Base-by-base conservation (phyloP, 2,329 filamentous ascomycete genomes). In the Trichoderma polysporum region DNA sequence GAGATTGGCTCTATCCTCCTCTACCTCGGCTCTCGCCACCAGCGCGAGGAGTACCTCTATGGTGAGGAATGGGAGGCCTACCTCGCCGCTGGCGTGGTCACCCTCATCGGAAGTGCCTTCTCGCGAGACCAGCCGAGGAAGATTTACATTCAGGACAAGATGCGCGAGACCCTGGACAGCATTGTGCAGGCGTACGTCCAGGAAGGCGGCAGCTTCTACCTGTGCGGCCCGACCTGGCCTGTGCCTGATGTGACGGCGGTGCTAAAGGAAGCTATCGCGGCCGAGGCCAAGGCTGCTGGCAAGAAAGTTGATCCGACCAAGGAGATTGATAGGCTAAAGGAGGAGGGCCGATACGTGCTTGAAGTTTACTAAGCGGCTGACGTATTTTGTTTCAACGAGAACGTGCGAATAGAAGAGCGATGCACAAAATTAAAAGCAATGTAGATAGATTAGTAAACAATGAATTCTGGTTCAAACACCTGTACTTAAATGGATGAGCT, bases 61-160 rank as follows among this genome's bases (percentile, higher is more conserved):
- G 95, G 95, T 69, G 95, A 99, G 80, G 95, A 99, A 80, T 99
- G 95, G 95, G 95, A 99, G 80, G 95, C 95, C 0, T 99, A 99
- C 81, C 88, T 95, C 76, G 94, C 94, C 68, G 93, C 95, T 0
- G 95, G 95, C 60, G 92, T 99, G 73, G 94, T 99, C 77, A 99
- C 95, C 0, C 86, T 97, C 49, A 88, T 99, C 59, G 95, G 95
- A 61, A 89, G 92, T 60, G 95, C 95, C 50, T 99, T 99, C 85
- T 97, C 92, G 68, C 91, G 95, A 77, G 95, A 99, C 77, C 95
- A 99, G 85, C 91, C 92, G 17, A 86, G 97, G 83, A 99, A 99
- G 89, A 97, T 99, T 71, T 99, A 99, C 81, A 99, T 99, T 76
- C 95, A 99, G 84, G 95, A 99, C 78, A 88, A 94, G 71, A 99